phyloP scores from a whole-genome alignment of 352 stramenopile genomes.

The Phytophthora quininea region DNA sequence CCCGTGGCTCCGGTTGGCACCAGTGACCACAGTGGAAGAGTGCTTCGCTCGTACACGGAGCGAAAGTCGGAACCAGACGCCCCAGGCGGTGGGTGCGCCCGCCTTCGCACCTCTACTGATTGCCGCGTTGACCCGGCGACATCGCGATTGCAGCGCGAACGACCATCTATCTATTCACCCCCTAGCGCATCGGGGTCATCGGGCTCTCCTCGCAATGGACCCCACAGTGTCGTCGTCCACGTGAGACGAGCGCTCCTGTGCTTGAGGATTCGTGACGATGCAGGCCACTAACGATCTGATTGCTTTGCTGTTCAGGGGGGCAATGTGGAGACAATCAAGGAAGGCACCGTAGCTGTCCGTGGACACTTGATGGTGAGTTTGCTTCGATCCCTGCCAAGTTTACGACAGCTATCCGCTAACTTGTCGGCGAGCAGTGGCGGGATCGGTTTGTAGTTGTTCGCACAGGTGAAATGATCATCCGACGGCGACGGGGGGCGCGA shows the following conservation, averaged over 20 bases:
- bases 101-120: conserved; percentile 1
- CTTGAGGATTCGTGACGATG: background rate
- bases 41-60: conserved; percentile 19
- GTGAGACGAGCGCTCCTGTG: background rate
- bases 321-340: conserved; percentile 46
- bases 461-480: conserved; percentile 53
- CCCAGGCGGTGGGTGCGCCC: conserved; percentile 8
- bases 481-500: conserved; percentile 42
- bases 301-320: conserved; percentile 20
- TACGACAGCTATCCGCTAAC: background rate
- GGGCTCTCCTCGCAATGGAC: conserved; percentile 18
- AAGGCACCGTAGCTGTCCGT: conserved; percentile 63
- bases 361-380: conserved; percentile 66
- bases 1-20: background rate
- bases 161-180: conserved; percentile 19
- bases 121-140: background rate
- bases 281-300: background rate
- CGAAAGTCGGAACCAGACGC: conserved; percentile 20
- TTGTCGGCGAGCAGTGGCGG: conserved; percentile 51
- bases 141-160: background rate
- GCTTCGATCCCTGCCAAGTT: background rate
- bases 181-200: conserved; percentile 1
- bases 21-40: conserved; percentile 17
- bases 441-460: conserved; percentile 68
- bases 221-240: conserved; percentile 28